Base-by-base conservation (phyloP, 1,284 basidiomycete species). In the Sanguinoderma infundibulare region DNA sequence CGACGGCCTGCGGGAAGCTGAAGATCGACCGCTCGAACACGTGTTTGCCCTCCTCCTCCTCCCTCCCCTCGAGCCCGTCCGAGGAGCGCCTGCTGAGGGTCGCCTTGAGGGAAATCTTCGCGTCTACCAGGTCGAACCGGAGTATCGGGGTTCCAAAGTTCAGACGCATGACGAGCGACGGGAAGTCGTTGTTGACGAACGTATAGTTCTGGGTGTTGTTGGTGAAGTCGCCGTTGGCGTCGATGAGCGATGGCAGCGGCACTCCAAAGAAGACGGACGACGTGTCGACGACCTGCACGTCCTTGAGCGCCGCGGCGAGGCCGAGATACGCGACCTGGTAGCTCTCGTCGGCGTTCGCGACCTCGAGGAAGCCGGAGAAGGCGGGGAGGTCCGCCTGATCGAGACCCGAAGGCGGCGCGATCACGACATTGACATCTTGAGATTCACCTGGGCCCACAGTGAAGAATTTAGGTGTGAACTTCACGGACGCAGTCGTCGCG, bases 341-440 rank as follows among this genome's bases (percentile, higher is more conserved):
- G 15, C 65, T 74, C 60, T 85, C 83, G 1, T 70, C 64, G 5
- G 68, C 76, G 60, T 76, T 81, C 14, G 75, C 71, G 55, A 85
- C 75, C 61, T 84, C 72, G 64, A 88, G 82, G 76, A 82, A 86
- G 4, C 86, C 87, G 44, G 84, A 84, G 75, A 80, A 89, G 52
- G 88, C 78, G 6, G 87, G 87, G 70, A 83, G 81, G 3, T 79
- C 78, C 12, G 77, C 71, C 0, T 78, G 67, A 62, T 86, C 79
- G 34, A 83, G 68, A 4, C 77, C 78, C 1, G 68, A 67, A 0
- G 87, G 87, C 0, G 82, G 72, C 0, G 71, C 73, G 69, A 82
- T 74, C 40, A 62, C 68, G 17, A 73, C 74, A 8, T 65, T 70
- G 55, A 80, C 67, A 28, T 64, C 60, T 51, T 71, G 69, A 0